Evolutionary conservation across 1,139 yeast species (phyloP).

Genomic region (Geotrichum klebahnii): DNA sequence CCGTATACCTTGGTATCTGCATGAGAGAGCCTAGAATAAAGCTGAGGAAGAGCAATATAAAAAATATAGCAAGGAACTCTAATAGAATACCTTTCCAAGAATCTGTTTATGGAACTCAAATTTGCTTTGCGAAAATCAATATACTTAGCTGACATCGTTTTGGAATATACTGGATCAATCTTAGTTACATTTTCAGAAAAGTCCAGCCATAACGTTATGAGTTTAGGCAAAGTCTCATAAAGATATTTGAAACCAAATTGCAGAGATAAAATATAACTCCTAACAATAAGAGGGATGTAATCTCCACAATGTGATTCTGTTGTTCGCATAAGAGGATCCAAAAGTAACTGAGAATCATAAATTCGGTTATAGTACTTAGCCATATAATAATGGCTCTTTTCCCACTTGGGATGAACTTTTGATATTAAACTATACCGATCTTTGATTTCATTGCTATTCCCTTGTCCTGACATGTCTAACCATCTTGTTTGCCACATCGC

Average conservation of each 20-base stretch:
- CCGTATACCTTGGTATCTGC: conserved; percentile 54
- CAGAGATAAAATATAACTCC: conserved; percentile 63
- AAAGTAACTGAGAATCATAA: conserved; percentile 54
- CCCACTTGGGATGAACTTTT: conserved; percentile 60
- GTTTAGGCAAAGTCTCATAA: conserved; percentile 83
- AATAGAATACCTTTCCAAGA: conserved; percentile 43
- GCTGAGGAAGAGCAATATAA: conserved; percentile 83
- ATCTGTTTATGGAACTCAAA: conserved; percentile 35
- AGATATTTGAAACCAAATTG: conserved; percentile 65
- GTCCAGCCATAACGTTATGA: conserved; percentile 88
- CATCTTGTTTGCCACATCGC: conserved; percentile 81
- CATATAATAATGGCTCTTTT: conserved; percentile 71
- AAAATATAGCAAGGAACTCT: conserved; percentile 61
- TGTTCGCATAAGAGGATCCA: conserved; percentile 39
- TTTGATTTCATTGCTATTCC: conserved; percentile 69
- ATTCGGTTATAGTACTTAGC: conserved; percentile 79
- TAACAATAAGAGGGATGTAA: conserved; percentile 62
- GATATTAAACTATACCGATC: conserved; percentile 63
- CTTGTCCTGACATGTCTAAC: conserved; percentile 83
- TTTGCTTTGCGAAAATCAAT: conserved; percentile 26
- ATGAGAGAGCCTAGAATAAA: conserved; percentile 74
- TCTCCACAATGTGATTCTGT: conserved; percentile 48
- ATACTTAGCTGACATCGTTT: conserved; percentile 22
- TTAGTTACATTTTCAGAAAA: conserved; percentile 49
- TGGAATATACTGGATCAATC: conserved; percentile 21